Evolutionary conservation across 441 rosid genomes (phyloP).

Genomic region (Populus hybrid): DNA sequence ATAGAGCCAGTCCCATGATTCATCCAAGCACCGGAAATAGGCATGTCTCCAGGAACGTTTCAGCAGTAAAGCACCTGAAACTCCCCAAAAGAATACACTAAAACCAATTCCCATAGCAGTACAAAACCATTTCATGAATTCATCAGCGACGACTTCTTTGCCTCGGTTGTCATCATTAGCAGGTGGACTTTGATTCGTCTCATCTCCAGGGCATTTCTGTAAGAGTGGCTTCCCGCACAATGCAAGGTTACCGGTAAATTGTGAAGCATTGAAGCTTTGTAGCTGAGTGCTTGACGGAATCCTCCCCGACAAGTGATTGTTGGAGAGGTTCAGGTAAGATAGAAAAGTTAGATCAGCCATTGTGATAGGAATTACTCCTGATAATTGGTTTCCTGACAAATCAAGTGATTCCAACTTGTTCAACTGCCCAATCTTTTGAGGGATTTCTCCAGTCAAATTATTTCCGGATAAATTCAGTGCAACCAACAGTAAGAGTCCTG

Average conservation of each 20-base stretch:
- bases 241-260: conserved; percentile 15
- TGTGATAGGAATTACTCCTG: conserved; percentile 18
- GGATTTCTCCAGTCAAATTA: conserved; percentile 14
- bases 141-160: neutral
- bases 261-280: conserved; percentile 8
- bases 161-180: neutral
- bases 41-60: neutral
- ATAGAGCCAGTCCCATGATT: too few relatives aligned
- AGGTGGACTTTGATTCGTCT: neutral
- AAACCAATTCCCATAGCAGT: conserved; percentile 10
- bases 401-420: conserved; percentile 24
- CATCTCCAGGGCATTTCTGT: conserved; percentile 13
- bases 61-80: neutral
- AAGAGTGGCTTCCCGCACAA: conserved; percentile 20
- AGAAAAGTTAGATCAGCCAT: conserved; percentile 1
- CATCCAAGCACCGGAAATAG: too few relatives aligned
- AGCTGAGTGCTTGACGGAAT: conserved; percentile 28
- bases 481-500: conserved; percentile 9
- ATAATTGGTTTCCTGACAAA: conserved; percentile 20
- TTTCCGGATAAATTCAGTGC: conserved; percentile 29
- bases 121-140: conserved; percentile 11
- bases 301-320: conserved; percentile 23
- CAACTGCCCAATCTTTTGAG: conserved; percentile 19
- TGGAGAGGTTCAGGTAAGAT: conserved; percentile 18
- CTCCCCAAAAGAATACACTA: neutral